These are phyloP conservation scores for Trichoderma aggressivum DNA, from an alignment of 2,329 filamentous ascomycete genomes.

Conservation along the genomic window DNA sequence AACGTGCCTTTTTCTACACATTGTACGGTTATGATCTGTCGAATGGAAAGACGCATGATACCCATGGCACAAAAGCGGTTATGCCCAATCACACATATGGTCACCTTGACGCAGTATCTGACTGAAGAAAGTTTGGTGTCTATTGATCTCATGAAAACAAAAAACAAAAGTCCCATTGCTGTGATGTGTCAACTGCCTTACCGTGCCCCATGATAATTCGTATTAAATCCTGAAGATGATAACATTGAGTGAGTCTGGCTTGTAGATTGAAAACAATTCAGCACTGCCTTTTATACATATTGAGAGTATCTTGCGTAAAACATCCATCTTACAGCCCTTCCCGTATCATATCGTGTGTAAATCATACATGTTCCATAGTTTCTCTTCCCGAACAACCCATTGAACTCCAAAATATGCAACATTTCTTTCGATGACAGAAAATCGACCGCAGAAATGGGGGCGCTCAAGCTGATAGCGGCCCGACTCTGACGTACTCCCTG, in stretches of 20 bases:
- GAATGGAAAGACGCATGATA: slow-evolving; percentile 19
- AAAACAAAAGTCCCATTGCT: neutral
- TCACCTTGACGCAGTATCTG: neutral
- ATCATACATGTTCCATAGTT: neutral
- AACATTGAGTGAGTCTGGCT: neutral
- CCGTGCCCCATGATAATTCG: neutral
- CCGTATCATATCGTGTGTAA: neutral
- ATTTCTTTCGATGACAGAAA: neutral
- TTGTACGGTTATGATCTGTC: slow-evolving; percentile 13
- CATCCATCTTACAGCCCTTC: neutral
- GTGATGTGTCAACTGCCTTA: neutral
- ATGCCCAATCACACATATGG: neutral
- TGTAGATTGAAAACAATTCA: neutral
- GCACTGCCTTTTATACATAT: neutral
- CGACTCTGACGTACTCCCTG: slow-evolving; percentile 54
- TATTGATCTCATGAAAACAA: neutral
- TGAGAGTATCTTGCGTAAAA: neutral
- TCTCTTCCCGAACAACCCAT: neutral
- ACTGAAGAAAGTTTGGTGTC: neutral
- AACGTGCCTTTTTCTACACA: neutral
- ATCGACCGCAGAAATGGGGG: neutral
- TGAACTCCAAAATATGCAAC: neutral
- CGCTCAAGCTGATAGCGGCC: slow-evolving; percentile 42
- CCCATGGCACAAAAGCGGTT: slow-evolving; percentile 1
- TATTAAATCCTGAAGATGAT: neutral